A percentile compares a stretch with the other conserved stretches of the same genome.
Evolutionary conservation across 495 filamentous ascomycete species (phyloP).

Genomic region (Chaetomium fimeti): DNA sequence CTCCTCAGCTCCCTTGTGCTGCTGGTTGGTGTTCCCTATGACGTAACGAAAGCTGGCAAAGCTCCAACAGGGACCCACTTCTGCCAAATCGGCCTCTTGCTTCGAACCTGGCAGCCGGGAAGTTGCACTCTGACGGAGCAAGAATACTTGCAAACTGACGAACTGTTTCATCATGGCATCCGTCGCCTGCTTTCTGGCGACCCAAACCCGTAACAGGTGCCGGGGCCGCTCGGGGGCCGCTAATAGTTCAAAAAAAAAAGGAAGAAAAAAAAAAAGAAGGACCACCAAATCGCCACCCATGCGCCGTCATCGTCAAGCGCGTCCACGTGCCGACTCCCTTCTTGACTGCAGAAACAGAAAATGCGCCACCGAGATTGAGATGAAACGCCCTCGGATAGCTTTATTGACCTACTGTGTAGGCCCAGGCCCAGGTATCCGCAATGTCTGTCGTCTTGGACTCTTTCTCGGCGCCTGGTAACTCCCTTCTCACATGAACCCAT

Average conservation of each 20-base stretch:
- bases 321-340: not conserved
- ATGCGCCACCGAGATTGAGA: too few species aligned
- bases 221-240: not conserved
- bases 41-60: not conserved
- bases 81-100: not conserved
- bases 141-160: not conserved
- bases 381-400: too few species aligned
- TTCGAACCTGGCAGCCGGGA: too few species aligned
- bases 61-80: not conserved
- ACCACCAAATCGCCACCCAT: too few species aligned
- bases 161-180: conserved; percentile 4
- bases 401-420: too few species aligned
- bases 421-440: too few species aligned
- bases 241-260: conserved; percentile 1
- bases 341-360: not conserved
- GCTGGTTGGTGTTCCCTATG: not conserved
- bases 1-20: not conserved
- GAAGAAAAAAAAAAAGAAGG: not conserved
- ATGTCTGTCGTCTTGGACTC: too few species aligned
- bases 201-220: not conserved
- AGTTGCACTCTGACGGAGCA: not conserved
- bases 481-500: too few species aligned
- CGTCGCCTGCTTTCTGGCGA: not conserved
- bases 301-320: not conserved
- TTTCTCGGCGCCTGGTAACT: too few species aligned